Base-by-base conservation (phyloP, 495 filamentous ascomycete genomes). In the Parathielavia hyrcaniae region DNA sequence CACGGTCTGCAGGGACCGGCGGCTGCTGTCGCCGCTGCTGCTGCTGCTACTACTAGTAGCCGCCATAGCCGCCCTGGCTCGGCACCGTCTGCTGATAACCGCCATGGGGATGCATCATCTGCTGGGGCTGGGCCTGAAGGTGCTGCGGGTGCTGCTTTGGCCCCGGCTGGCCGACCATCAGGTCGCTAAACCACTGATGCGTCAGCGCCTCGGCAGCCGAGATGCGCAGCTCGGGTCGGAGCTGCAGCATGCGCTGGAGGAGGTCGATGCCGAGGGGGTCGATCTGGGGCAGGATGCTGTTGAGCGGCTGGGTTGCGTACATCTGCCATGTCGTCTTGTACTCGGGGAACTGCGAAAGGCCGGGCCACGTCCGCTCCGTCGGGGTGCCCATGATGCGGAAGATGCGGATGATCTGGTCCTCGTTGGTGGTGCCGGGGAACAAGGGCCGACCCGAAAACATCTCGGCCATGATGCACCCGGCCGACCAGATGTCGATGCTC, bases 311-410 rank as follows among this genome's bases (percentile, higher is more conserved):
- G 4, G 95, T 97, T n/a, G 90, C 87, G 67, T 90, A 98, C 67
- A 96, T 86, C 61, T 92, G 92, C 77, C 92, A 95, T 50, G 83
- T 92, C 30, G 85, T 79, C 76, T 96, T 95, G 80, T 97, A 97
- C 70, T 98, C 93, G 8, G 91, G 90, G 66, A 92, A 91, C 65
- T 85, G 80, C 23, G 83, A 85, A 68, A 97, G 91, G 5, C 90
- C 90, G 1, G 91, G 91, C 91, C 91, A 97, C 3, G 87, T 88
- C 47, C 89, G 82, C 70, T 96, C 91, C 0, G 87, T 91, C 0
- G 91, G 91, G 1, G 91, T 97, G 38, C 91, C 91, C 91, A 97
- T 97, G 50, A 97, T 85, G 30, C 91, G 87, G 82, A 96, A 97
- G 71, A 97, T 97, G 66, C 95, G 91, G 57, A 90, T 78, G 52